Evolutionary conservation across 768 basidiomycete species (phyloP).

Genomic region (Pholiota molesta): DNA sequence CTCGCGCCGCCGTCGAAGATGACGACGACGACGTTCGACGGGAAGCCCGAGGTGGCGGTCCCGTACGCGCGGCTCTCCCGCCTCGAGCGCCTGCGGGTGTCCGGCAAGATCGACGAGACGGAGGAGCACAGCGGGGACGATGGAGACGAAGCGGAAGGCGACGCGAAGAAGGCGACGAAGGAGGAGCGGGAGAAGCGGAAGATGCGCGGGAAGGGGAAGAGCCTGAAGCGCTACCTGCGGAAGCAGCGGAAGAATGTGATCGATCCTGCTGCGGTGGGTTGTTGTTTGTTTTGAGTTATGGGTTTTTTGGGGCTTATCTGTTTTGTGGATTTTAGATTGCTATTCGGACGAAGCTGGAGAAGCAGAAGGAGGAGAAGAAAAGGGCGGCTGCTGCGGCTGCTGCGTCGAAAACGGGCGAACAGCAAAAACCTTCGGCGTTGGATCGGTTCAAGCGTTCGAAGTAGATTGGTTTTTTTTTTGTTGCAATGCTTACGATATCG

Average conservation of each 20-base stretch:
- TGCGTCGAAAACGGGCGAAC: slow-evolving; percentile 25
- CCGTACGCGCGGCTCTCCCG: slow-evolving; percentile 78
- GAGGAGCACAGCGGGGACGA: slow-evolving; percentile 51
- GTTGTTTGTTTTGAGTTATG: not conserved
- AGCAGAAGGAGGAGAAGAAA: slow-evolving; percentile 31
- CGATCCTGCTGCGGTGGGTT: slow-evolving; percentile 58
- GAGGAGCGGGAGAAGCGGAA: slow-evolving; percentile 66
- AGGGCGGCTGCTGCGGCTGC: slow-evolving; percentile 21
- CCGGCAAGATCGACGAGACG: slow-evolving; percentile 75
- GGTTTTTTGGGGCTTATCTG: not conserved
- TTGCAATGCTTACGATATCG: not conserved
- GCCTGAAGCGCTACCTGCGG: slow-evolving; percentile 80
- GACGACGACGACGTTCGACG: slow-evolving; percentile 38
- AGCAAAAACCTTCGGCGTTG: slow-evolving; percentile 20
- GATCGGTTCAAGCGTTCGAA: slow-evolving; percentile 22
- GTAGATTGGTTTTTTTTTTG: slow-evolving; percentile 20
- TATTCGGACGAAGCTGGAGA: slow-evolving; percentile 55
- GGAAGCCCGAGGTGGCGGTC: slow-evolving; percentile 43
- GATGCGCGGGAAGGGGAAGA: slow-evolving; percentile 89
- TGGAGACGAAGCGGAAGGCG: slow-evolving; percentile 24
- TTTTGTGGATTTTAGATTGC: slow-evolving; percentile 45
- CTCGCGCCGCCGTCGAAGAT: slow-evolving; percentile 64
- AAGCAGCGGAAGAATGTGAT: slow-evolving; percentile 96
- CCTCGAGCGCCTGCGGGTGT: slow-evolving; percentile 72
- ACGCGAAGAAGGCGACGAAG: slow-evolving; percentile 30